Base-by-base conservation (phyloP, 2,329 filamentous ascomycete genomes). In the Nothophaeocryptopus gaeumannii region DNA sequence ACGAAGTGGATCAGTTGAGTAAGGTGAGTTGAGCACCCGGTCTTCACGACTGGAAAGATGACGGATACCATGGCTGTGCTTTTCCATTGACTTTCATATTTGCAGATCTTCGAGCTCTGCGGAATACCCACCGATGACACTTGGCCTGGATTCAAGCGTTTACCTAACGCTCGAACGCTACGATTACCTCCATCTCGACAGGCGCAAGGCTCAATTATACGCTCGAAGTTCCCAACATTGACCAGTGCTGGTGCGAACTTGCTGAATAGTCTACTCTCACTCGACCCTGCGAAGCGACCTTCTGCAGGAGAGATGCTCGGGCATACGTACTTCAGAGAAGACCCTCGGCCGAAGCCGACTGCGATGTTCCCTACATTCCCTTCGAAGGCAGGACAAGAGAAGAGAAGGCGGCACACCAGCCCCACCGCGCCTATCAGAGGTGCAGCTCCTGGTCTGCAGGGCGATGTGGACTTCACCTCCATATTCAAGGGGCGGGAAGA, bases 321-420 rank as follows among this genome's bases (percentile, higher is more conserved):
- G 40, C 89, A 96, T 68, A 77, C 83, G 32, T 99, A 95, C 69
- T 99, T 99, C 70, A 76, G 70, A 13, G 91, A 97, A 72, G 86
- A 95, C 60, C 93, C 93, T 1, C 87, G 87, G 53, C 89, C 91
- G 1, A 97, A 97, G 72, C 84, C 86, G 7, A 86, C 89, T 66
- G 86, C 86, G 62, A 86, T 99, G 84, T 97, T 99, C 66, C 93
- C 93, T 2, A 97, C 93, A 0, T 99, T 97, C 67, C 93, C 93
- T 0, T 93, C 88, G 62, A 96, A 95, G 70, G 93, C 93, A 0
- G 89, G 90, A 1, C 87, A 93, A 75, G 93, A 99, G 75, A 86
- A 84, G 64, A 77, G 90, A 60, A 76, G 88, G 56, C 77, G 81
- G 33, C 77, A 81, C 52, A 82, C 84, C 53, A 91, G 85, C 56